Conservation (phyloP, 129 eudicot genomes). For the Flaveria robusta region DNA sequence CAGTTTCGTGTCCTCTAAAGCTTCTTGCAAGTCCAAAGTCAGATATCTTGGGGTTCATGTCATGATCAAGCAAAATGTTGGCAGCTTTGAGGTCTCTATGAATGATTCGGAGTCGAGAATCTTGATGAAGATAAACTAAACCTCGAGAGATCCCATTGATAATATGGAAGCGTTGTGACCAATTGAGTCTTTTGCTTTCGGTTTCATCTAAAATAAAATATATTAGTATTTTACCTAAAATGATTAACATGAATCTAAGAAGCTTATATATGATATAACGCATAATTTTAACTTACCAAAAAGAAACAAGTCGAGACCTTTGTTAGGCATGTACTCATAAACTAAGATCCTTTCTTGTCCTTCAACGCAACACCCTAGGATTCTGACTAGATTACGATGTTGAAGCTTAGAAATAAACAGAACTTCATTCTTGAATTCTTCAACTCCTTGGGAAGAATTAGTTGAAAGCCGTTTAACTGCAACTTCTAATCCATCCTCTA, state of each 20-base stretch:
- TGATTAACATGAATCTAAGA: no score
- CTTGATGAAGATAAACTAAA: neutral
- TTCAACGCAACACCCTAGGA: neutral
- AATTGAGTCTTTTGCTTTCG: neutral
- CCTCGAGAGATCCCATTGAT: neutral
- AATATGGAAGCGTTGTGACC: neutral
- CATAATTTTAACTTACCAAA: neutral
- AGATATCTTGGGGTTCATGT: neutral
- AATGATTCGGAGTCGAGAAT: neutral
- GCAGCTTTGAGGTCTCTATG: neutral
- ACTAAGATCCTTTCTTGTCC: neutral
- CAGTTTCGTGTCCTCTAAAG: neutral
- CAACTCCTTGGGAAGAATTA: neutral
- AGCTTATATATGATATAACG: neutral
- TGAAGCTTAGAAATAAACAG: neutral
- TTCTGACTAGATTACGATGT: neutral
- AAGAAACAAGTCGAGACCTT: neutral
- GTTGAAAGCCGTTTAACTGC: neutral
- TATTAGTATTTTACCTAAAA: no score
- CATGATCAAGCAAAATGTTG: neutral
- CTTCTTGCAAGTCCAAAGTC: conserved; percentile 2
- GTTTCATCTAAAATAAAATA: neutral
- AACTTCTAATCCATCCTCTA: neutral
- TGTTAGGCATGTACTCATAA: neutral
- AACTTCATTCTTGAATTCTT: neutral